These are phyloP conservation scores for Mortierella antarctica DNA, from an alignment of 192 early-diverging fungal genomes.

Conservation along the genomic window DNA sequence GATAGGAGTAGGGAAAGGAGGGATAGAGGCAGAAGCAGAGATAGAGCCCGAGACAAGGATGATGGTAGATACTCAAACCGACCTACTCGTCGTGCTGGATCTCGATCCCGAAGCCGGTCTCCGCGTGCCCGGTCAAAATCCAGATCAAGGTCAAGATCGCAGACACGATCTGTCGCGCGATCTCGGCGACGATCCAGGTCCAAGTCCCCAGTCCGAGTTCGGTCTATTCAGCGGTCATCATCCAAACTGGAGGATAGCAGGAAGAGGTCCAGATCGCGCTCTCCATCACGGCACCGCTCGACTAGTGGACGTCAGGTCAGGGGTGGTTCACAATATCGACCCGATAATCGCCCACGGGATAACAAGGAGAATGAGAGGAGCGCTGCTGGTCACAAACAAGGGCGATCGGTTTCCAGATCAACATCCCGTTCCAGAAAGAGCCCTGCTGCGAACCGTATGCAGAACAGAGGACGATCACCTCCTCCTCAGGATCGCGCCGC, in stretches of 20 bases:
- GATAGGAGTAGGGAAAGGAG: constrained; percentile 21
- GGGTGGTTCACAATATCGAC: constrained; percentile 15
- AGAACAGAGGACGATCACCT: too few species aligned
- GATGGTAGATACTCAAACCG: constrained; percentile 18
- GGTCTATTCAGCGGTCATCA: constrained; percentile 7
- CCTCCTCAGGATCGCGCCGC: too few species aligned
- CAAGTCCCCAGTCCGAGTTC: constrained; percentile 12
- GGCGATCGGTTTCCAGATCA: background rate
- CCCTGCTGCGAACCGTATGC: too few species aligned
- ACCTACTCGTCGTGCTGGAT: constrained; percentile 11
- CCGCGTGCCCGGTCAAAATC: constrained; percentile 25
- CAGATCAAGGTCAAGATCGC: constrained; percentile 14
- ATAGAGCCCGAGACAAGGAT: constrained; percentile 15
- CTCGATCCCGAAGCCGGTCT: constrained; percentile 10
- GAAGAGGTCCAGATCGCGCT: constrained; percentile 25
- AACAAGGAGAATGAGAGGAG: constrained; percentile 1
- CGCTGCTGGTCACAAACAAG: constrained; percentile 1
- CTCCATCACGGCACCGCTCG: constrained; percentile 7
- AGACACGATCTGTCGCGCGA: constrained; percentile 6
- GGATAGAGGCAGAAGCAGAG: constrained; percentile 2
- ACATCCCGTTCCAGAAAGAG: too few species aligned
- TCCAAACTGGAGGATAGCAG: background rate
- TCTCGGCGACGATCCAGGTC: constrained; percentile 26
- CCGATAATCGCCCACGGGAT: constrained; percentile 9
- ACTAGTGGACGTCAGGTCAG: constrained; percentile 5